phyloP scores from a whole-genome alignment of 1,284 basidiomycete genomes.

The Rhodotorula sp. region DNA sequence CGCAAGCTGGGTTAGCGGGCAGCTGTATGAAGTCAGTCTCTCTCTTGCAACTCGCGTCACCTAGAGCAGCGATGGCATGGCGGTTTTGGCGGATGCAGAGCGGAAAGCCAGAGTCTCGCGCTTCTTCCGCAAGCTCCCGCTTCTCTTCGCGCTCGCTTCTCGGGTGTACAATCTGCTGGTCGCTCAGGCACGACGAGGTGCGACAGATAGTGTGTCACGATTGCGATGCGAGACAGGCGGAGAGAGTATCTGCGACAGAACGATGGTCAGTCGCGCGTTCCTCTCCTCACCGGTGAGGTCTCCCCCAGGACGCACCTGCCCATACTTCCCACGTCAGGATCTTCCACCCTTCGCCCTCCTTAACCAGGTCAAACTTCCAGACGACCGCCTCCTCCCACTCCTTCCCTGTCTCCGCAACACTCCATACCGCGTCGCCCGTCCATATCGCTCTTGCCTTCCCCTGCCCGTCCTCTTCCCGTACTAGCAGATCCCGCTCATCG shows the following conservation, averaged over 20 bases:
- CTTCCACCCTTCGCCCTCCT: slow-evolving; percentile 1
- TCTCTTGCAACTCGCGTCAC: too few species aligned
- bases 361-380: slow-evolving; percentile 1
- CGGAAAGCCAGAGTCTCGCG: too few species aligned
- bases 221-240: too few species aligned
- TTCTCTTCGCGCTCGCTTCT: too few species aligned
- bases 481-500: not conserved
- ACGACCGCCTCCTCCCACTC: slow-evolving; percentile 13
- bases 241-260: not conserved
- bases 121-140: too few species aligned
- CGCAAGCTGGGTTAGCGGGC: slow-evolving; percentile 15
- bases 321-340: slow-evolving; percentile 12
- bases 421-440: slow-evolving; percentile 12
- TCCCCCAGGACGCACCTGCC: slow-evolving; percentile 4
- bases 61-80: too few species aligned
- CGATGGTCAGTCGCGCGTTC: not conserved
- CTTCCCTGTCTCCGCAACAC: slow-evolving; percentile 7
- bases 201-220: too few species aligned
- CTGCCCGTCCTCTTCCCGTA: not conserved
- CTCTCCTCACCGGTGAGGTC: too few species aligned
- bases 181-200: too few species aligned
- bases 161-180: too few species aligned
- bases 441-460: not conserved
- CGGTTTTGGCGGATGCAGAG: too few species aligned
- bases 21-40: too few species aligned